phyloP scores from a whole-genome alignment of 23 red algal species.

The Agarophyton chilense region DNA sequence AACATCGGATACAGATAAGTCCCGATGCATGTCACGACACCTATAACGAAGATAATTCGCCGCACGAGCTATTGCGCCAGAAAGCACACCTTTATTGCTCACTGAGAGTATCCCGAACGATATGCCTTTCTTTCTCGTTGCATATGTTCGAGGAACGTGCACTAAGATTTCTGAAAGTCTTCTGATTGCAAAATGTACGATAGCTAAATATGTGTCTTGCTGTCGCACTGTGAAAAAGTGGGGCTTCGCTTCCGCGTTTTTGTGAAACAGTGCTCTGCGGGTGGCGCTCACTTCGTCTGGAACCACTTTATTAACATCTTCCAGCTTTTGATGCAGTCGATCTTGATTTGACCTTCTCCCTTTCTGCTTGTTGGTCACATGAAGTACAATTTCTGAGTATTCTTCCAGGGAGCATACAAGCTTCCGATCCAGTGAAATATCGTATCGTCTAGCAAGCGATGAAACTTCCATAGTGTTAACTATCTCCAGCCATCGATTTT shows the following conservation, averaged over 20 bases:
- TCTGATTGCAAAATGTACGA: constrained; percentile 34
- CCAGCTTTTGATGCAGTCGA: background rate
- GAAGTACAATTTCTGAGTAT: constrained; percentile 12
- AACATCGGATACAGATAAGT: constrained; percentile 28
- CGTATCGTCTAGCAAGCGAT: background rate
- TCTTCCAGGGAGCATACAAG: background rate
- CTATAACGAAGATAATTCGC: constrained; percentile 12
- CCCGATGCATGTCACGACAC: constrained; percentile 18
- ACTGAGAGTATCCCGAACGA: constrained; percentile 1
- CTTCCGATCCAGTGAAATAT: background rate
- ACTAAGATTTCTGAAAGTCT: constrained; percentile 35
- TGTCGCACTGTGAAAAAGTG: constrained; percentile 7
- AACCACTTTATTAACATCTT: constrained; percentile 23
- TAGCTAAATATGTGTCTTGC: constrained; percentile 21
- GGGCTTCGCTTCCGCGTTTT: background rate
- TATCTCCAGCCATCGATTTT: constrained; percentile 13
- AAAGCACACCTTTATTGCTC: background rate
- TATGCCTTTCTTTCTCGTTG: constrained; percentile 32
- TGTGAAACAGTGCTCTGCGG: background rate
- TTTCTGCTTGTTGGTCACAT: constrained; percentile 5
- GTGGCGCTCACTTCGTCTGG: background rate
- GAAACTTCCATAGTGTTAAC: background rate
- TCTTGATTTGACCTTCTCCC: constrained; percentile 4
- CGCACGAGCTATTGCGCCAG: constrained; percentile 13
- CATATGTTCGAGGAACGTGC: constrained; percentile 42